Percentiles rank a stretch among this genome's conserved stretches.
These are phyloP conservation scores for Thoreauomyces humboldtii DNA, from an alignment of 192 early-diverging fungal species.

Conservation along the genomic window DNA sequence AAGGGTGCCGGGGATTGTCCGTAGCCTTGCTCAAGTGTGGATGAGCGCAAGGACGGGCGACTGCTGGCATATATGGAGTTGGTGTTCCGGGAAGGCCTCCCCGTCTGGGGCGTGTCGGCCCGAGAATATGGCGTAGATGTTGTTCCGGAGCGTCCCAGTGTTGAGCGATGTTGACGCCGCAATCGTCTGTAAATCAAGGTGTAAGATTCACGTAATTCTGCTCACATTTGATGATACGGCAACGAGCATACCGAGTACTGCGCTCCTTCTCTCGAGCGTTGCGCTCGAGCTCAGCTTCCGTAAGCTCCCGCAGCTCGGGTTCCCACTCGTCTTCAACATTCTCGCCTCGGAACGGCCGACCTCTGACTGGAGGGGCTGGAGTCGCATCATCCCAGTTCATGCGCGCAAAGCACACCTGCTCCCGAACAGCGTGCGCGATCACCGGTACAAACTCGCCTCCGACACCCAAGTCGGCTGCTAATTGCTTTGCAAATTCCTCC, in stretches of 20 bases:
- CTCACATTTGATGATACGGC: neutral
- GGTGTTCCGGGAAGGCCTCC: neutral
- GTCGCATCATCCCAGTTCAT: constrained; percentile 37
- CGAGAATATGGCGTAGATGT: neutral
- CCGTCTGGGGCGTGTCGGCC: constrained; percentile 10
- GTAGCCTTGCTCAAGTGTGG: neutral
- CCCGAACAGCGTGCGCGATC: constrained; percentile 72
- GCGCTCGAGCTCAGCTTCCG: constrained; percentile 30
- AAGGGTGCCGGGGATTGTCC: neutral
- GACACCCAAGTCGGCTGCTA: constrained; percentile 72
- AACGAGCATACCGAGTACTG: constrained; percentile 21
- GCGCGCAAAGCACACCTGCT: constrained; percentile 61
- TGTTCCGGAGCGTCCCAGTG: neutral
- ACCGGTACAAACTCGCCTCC: constrained; percentile 77
- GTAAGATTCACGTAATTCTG: neutral
- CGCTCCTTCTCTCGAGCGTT: constrained; percentile 39
- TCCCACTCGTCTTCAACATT: constrained; percentile 42
- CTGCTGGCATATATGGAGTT: constrained; percentile 11
- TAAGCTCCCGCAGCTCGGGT: constrained; percentile 31
- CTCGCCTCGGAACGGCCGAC: constrained; percentile 27
- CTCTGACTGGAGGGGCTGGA: constrained; percentile 14
- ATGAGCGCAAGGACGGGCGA: neutral
- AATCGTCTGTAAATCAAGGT: constrained; percentile 9
- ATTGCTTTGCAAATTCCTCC: constrained; percentile 67
- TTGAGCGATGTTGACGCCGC: constrained; percentile 10